Evolutionary conservation across 2,329 filamentous ascomycete genomes (phyloP), one percentile per base, ranked within the genome.

Genomic region (Fusarium hainanense): DNA sequence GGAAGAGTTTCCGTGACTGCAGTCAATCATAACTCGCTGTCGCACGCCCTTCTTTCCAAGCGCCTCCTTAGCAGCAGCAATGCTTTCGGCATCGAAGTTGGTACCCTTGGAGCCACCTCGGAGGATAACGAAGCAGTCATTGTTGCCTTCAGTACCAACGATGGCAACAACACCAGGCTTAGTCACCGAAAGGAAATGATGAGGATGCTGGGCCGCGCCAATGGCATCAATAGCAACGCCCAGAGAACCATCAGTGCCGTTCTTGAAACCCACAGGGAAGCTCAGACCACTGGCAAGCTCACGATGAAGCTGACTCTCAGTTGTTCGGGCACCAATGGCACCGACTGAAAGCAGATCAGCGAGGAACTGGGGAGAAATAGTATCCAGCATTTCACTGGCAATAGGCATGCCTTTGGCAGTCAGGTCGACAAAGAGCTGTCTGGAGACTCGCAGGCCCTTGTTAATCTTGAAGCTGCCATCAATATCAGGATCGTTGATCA

Each of bases 181-280:
- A 23, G 96, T 98, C 71, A 98, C 95, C 8, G 94, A 97, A 74
- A 99, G 87, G 87, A 99, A 98, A 85, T 98, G 94, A 78, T 99
- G 96, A 18, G 93, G 93, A 78, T 97, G 93, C 79, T 88, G 90
- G 52, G 97, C 95, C 18, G 96, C 93, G 67, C 94, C 94, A 79
- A 98, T 97, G 52, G 96, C 96, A 79, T 99, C 96, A 74, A 98
- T 93, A 14, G 96, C 94, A 6, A 98, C 94, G 59, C 90, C 88
- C 49, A 98, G 84, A 11, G 91, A 92, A 54, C 96, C 96, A 79
- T 99, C 96, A 32, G 96, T 99, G 70, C 96, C 96, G 82, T 99
- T 99, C 88, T 99, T 99, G 92, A 99, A 99, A 54, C 96, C 96
- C 13, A 99, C 94, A 3, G 96, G 96, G 91, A 98, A 98, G 74